Evolutionary conservation across 495 filamentous ascomycete species (phyloP).

Genomic region (Neurospora sp.): DNA sequence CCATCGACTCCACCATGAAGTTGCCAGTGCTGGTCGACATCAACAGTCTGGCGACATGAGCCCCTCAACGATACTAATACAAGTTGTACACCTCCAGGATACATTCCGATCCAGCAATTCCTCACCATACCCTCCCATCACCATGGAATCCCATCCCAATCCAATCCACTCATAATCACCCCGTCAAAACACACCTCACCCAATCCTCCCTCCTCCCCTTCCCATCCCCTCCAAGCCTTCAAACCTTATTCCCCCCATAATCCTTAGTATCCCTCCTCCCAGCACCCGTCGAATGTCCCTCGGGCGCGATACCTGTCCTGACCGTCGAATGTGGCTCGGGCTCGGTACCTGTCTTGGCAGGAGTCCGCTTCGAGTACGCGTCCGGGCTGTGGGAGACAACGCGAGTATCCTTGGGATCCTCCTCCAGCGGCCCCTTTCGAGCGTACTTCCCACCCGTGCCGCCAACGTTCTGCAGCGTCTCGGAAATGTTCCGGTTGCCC

Average conservation of each 20-base stretch:
- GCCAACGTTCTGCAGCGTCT: constrained; percentile 6
- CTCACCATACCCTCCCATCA: neutral
- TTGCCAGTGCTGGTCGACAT: neutral
- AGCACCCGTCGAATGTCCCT: neutral
- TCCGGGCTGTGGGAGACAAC: neutral
- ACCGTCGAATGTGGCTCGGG: neutral
- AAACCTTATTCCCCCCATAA: neutral
- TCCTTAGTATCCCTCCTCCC: neutral
- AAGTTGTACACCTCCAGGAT: neutral
- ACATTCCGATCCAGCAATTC: neutral
- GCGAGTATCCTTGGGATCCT: constrained; percentile 8
- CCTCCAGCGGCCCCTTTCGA: neutral
- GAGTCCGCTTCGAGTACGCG: constrained; percentile 7
- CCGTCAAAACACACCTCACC: neutral
- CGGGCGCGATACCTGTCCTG: neutral
- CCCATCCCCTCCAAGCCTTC: neutral
- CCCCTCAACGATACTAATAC: neutral
- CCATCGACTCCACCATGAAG: neutral
- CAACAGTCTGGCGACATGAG: neutral
- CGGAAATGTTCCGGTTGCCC: constrained; percentile 1
- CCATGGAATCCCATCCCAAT: neutral
- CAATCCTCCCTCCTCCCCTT: neutral
- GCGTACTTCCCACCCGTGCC: constrained; percentile 12
- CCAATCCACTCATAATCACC: neutral
- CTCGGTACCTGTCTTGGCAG: neutral